Evolutionary conservation across 139 green algal species (phyloP).

Genomic region (Astrephomene gubernaculifera): DNA sequence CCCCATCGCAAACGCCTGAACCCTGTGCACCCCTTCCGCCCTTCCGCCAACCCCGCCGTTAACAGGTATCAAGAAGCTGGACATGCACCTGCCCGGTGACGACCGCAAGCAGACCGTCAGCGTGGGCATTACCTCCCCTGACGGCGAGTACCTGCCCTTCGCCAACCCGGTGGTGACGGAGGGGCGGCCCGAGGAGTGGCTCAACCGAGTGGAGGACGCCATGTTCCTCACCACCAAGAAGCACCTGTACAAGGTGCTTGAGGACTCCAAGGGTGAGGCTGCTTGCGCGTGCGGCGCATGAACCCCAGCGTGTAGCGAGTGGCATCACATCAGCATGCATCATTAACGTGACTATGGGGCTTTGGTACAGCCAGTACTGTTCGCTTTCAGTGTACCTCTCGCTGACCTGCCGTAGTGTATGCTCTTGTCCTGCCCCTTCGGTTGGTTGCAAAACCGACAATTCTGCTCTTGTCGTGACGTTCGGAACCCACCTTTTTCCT

Average conservation of each 20-base stretch:
- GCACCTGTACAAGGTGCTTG: constrained; percentile 78
- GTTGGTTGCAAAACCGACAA: too few relatives aligned
- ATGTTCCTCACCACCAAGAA: constrained; percentile 91
- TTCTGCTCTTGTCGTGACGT: too few relatives aligned
- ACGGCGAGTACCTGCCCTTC: constrained; percentile 89
- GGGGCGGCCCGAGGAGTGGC: constrained; percentile 89
- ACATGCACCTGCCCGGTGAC: constrained; percentile 81
- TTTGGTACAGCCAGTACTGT: background rate
- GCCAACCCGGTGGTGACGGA: constrained; percentile 72
- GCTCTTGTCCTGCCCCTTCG: background rate
- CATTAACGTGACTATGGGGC: background rate
- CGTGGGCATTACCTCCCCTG: constrained; percentile 76
- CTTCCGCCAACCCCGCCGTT: too few relatives aligned
- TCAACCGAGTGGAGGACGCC: constrained; percentile 86
- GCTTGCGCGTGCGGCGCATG: background rate
- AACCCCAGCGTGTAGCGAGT: too few relatives aligned
- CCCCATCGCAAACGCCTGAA: too few relatives aligned
- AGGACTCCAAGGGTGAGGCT: constrained; percentile 57
- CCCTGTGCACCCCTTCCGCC: too few relatives aligned
- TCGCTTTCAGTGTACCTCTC: background rate
- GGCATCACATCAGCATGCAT: background rate
- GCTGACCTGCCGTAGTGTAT: background rate
- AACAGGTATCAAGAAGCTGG: constrained; percentile 86
- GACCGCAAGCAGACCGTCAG: constrained; percentile 75
- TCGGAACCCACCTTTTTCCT: too few relatives aligned